These are phyloP conservation scores for Venustampulla echinocandica DNA, from an alignment of 495 filamentous ascomycete genomes.

Conservation along the genomic window DNA sequence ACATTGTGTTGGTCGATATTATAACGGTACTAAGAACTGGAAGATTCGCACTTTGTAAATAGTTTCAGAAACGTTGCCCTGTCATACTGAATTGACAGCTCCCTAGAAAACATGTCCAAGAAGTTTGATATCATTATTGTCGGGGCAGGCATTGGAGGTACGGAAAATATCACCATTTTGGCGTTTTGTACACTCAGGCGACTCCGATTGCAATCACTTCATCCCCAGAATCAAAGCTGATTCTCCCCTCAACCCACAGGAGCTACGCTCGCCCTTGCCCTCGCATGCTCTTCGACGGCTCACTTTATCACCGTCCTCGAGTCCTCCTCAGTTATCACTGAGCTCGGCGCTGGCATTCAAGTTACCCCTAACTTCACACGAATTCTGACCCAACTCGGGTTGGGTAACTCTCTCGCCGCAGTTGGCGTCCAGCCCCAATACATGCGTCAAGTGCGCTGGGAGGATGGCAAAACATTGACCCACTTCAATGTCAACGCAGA, in stretches of 20 bases:
- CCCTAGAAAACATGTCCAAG: not conserved
- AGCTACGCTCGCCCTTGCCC: not conserved
- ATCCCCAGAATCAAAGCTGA: not conserved
- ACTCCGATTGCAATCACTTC: not conserved
- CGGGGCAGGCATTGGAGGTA: not conserved
- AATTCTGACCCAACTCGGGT: not conserved
- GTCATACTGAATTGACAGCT: not conserved
- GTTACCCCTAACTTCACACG: constrained; percentile 1
- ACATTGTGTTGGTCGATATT: too few species aligned
- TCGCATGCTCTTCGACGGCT: not conserved
- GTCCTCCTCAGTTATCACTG: not conserved
- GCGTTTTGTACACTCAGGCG: not conserved
- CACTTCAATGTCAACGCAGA: not conserved
- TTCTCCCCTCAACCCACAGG: not conserved
- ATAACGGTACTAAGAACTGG: too few species aligned
- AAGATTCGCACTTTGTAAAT: not conserved
- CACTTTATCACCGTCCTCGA: not conserved
- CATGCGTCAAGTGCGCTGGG: constrained; percentile 1
- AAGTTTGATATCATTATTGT: not conserved
- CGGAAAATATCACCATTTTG: not conserved
- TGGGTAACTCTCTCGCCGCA: not conserved
- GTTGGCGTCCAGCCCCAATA: constrained; percentile 1
- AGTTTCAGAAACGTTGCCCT: not conserved
- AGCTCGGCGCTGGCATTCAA: constrained; percentile 1
- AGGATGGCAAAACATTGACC: not conserved